Conservation (phyloP, 306 rosid species). For the Crataegus laevigata region DNA sequence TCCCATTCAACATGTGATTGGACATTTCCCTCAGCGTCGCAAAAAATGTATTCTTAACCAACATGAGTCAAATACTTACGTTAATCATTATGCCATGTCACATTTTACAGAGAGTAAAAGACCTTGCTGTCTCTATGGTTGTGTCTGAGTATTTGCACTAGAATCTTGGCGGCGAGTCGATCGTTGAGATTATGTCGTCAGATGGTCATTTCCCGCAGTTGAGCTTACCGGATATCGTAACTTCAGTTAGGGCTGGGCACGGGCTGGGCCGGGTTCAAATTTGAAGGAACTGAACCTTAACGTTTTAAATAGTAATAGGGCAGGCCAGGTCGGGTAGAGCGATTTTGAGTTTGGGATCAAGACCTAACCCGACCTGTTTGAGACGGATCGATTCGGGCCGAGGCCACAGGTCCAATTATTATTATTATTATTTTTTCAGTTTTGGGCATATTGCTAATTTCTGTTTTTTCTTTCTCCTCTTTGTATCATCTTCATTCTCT, state of each 20-base stretch:
- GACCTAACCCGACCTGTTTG: too few relatives aligned
- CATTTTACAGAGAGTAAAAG: slow-evolving; percentile 62
- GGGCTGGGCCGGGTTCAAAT: too few relatives aligned
- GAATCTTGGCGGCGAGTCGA: slow-evolving; percentile 48
- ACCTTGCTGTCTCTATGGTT: slow-evolving; percentile 71
- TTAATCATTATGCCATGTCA: slow-evolving; percentile 60
- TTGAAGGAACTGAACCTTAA: too few relatives aligned
- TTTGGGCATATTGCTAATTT: too few relatives aligned
- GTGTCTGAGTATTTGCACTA: slow-evolving; percentile 63
- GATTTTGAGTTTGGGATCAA: too few relatives aligned
- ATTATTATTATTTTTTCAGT: too few relatives aligned
- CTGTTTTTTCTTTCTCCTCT: too few relatives aligned
- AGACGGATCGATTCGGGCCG: too few relatives aligned
- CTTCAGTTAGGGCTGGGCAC: slow-evolving; percentile 39
- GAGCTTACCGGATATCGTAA: slow-evolving; percentile 66
- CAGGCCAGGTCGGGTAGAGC: rapidly evolving
- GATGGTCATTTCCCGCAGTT: slow-evolving; percentile 80
- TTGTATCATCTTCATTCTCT: too few relatives aligned
- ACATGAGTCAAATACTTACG: slow-evolving; percentile 48
- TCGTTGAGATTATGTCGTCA: slow-evolving; percentile 64
- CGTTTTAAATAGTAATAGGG: too few relatives aligned
- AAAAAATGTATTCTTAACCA: slow-evolving; percentile 55
- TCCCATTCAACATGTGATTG: slow-evolving; percentile 76
- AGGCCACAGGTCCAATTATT: too few relatives aligned
- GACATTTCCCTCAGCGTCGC: slow-evolving; percentile 66